Conservation (phyloP, 2,329 filamentous ascomycete genomes). For the Epichloe gansuensis region DNA sequence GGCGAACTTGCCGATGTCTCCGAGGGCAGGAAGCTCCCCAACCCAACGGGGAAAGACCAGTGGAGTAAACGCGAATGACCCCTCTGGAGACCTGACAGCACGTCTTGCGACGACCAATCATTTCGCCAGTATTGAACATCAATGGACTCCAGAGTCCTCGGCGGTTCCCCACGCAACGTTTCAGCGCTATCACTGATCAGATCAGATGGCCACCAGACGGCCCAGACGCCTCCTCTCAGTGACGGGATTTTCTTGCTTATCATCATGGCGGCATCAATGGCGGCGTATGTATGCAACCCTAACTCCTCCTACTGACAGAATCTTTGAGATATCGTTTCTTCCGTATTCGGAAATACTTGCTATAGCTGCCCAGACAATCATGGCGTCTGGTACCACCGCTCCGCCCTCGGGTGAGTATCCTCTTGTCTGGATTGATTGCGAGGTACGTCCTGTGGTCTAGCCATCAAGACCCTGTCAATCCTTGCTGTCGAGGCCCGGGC, state of each 20-base stretch:
- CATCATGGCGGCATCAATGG: no score
- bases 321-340: background rate
- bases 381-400: background rate
- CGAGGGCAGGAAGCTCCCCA: background rate
- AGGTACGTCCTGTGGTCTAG: slow-evolving; percentile 23
- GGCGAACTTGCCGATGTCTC: background rate
- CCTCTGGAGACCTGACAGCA: no score
- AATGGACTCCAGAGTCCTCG: background rate
- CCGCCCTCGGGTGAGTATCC: slow-evolving; percentile 33
- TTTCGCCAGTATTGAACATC: slow-evolving; percentile 7
- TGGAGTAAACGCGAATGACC: no score
- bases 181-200: no score
- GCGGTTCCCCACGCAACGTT: no score
- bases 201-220: no score
- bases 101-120: slow-evolving; percentile 5
- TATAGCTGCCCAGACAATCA: background rate
- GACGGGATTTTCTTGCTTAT: no score
- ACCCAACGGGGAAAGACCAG: background rate
- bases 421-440: slow-evolving; percentile 74
- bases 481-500: no score
- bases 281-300: background rate
- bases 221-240: no score
- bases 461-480: background rate
- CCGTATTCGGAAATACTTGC: background rate
- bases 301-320: no score